Evolutionary conservation across 495 filamentous ascomycete species (phyloP).

Genomic region (Daldinia caldariorum): DNA sequence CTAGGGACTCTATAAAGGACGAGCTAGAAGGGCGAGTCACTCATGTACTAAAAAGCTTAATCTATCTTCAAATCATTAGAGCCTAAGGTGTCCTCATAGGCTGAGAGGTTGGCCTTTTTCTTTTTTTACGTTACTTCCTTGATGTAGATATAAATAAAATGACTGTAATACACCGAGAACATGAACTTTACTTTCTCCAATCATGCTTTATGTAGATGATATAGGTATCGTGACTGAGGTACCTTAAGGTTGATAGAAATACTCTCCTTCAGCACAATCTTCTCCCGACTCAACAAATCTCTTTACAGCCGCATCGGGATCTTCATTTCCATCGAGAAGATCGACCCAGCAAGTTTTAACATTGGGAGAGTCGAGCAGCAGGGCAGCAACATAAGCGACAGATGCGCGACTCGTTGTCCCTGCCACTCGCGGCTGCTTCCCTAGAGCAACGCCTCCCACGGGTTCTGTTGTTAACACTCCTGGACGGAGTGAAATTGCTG

Average conservation of each 20-base stretch:
- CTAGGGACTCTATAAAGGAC: neutral
- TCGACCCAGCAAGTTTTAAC: neutral
- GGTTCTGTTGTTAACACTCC: slow-evolving; percentile 69
- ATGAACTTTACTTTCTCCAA: neutral
- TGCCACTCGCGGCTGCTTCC: slow-evolving; percentile 61
- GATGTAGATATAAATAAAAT: neutral
- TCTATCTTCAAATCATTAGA: too few species aligned
- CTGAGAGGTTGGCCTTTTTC: too few species aligned
- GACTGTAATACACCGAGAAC: neutral
- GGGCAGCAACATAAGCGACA: slow-evolving; percentile 51
- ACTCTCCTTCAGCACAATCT: neutral
- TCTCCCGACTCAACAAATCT: neutral
- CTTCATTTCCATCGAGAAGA: neutral
- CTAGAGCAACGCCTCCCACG: slow-evolving; percentile 70
- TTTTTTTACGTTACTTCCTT: neutral
- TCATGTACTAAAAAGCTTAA: neutral
- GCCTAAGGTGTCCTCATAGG: too few species aligned
- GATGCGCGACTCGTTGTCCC: slow-evolving; percentile 71
- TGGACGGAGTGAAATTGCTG: slow-evolving; percentile 75
- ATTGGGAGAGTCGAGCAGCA: neutral
- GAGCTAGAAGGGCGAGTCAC: neutral
- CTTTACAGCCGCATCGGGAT: neutral
- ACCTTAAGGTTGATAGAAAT: neutral
- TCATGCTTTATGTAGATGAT: neutral
- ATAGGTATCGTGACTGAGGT: neutral